A percentile compares a stretch with the other conserved stretches of the same genome.
These are phyloP conservation scores for Syncephalis fuscata DNA, from an alignment of 371 early-diverging fungal species.

Conservation along the genomic window DNA sequence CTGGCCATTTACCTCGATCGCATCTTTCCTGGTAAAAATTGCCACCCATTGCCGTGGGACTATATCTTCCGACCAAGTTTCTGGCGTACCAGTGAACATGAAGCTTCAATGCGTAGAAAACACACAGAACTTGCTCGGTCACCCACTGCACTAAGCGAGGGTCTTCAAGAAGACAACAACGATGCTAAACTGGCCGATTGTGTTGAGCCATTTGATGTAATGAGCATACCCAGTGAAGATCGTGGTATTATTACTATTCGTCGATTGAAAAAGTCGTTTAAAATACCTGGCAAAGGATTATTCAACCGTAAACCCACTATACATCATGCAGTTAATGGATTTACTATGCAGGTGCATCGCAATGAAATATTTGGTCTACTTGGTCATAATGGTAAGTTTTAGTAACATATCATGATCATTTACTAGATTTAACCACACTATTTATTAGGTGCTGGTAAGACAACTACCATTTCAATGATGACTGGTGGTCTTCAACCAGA, in stretches of 20 bases:
- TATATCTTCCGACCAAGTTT: conserved; percentile 16
- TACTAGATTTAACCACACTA: too few species aligned
- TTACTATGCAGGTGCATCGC: conserved; percentile 14
- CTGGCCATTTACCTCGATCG: conserved; percentile 20
- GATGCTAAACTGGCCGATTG: conserved; percentile 8
- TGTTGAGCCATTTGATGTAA: conserved; percentile 11
- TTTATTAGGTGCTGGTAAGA: conserved; percentile 41
- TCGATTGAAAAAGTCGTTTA: conserved; percentile 8
- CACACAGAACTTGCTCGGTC: too few species aligned
- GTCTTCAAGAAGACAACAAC: too few species aligned
- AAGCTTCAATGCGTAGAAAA: too few species aligned
- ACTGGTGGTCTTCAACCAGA: conserved; percentile 20
- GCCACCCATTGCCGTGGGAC: conserved; percentile 11
- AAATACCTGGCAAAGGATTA: conserved; percentile 9
- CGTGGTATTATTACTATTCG: conserved; percentile 11
- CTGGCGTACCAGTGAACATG: conserved; percentile 8
- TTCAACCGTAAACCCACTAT: conserved; percentile 13
- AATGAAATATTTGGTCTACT: conserved; percentile 18
- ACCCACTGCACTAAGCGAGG: too few species aligned
- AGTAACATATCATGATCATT: too few species aligned
- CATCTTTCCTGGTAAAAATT: conserved; percentile 11
- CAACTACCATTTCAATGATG: conserved; percentile 31
- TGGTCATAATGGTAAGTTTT: conserved; percentile 15
- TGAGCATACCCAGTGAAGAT: conserved; percentile 11
- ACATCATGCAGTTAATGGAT: conserved; percentile 13